Conservation (phyloP, 106 monocot genomes). For the Allium sativum region DNA sequence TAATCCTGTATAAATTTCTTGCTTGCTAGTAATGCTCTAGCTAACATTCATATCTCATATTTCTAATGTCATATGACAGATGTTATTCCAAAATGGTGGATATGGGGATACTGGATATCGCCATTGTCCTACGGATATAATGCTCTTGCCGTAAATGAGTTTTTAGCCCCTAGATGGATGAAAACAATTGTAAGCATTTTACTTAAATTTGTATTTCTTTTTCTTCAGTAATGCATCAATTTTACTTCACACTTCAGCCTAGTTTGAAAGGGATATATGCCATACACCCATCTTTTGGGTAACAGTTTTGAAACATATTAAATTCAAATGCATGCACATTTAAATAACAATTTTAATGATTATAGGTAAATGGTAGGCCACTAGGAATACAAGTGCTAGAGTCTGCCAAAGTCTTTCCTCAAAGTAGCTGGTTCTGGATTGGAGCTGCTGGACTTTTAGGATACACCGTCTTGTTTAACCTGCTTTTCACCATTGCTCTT, state of each 20-base stretch:
- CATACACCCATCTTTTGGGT: not conserved
- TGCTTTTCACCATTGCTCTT: slow-evolving; percentile 72
- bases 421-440: slow-evolving; percentile 77
- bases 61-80: slow-evolving; percentile 22
- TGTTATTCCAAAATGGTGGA: slow-evolving; percentile 68
- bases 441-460: slow-evolving; percentile 59
- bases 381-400: slow-evolving; percentile 47
- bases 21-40: not conserved
- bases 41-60: not conserved
- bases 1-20: too few relatives aligned
- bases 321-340: not conserved
- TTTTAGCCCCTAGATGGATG: slow-evolving; percentile 68
- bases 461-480: slow-evolving; percentile 72
- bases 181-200: slow-evolving; percentile 18
- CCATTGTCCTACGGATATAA: slow-evolving; percentile 56
- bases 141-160: slow-evolving; percentile 59
- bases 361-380: slow-evolving; percentile 13
- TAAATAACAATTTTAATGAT: not conserved
- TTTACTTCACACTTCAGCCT: not conserved
- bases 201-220: not conserved
- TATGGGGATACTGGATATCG: slow-evolving; percentile 63
- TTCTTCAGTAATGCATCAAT: not conserved
- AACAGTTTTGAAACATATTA: not conserved
- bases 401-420: slow-evolving; percentile 31
- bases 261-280: not conserved